Evolutionary conservation across 331 rosid genomes (phyloP), one percentile per base, ranked within the genome.

Genomic region (Erythrophleum ivorense): DNA sequence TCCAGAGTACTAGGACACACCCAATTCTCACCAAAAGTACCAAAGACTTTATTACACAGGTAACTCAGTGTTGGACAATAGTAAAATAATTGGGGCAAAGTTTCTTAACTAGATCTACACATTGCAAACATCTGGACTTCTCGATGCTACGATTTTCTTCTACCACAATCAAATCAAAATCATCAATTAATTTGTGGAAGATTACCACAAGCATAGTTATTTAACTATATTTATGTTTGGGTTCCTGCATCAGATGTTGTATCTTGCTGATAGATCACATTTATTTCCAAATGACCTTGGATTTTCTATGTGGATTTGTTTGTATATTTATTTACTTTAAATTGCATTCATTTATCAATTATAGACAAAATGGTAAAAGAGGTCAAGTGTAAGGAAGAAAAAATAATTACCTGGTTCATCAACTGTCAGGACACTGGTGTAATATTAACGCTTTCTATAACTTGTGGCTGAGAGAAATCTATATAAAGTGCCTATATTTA

Each of bases 161-260:
- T 73, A 38, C 74, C 40, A 8, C 38, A 71, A 36, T 24, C 33
- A 50, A 50, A 50, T 50, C 16, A 43, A 74, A 58, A 71, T 77
- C 66, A 45, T 67, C 62, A 54, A 8, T 73, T 60, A 8, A 49
- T 71, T 38, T 58, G n/a, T 29, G 36, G 19, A 49, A 11, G 65
- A 16, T 43, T 84, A 66, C 36, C 34, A 54, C 15, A 29, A 58
- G 65, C 16, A 9, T 46, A 54, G 50, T 46, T 21, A 66, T 57
- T 53, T 53, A 53, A 53, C 9, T 2, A 3, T 1, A 2, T 15
- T 53, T 53, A 5, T 53, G 59, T 53, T 53, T 53, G 19, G 19
- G 21, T 18, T 53, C 21, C 21, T 53, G 24, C 59, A 16, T 53
- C 19, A 3, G 24, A 53, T 18, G 14, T 21, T 53, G 59, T 53